phyloP scores from a whole-genome alignment of 2,329 filamentous ascomycete species.

The Cercospora brassicicola region DNA sequence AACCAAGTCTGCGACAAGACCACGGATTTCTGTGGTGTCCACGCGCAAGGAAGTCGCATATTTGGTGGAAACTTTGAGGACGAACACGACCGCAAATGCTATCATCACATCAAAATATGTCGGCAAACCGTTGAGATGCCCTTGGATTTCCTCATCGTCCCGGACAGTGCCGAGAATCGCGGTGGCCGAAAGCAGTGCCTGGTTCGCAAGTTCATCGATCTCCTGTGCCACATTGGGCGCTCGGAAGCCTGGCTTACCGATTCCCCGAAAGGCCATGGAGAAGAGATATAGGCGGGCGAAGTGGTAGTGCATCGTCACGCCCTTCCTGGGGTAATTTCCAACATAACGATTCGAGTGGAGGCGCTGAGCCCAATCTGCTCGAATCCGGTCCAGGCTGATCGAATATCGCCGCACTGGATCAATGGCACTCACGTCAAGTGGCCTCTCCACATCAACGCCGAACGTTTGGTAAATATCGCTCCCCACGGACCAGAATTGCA shows the following conservation, averaged over 20 bases:
- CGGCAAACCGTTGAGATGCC: constrained; percentile 34
- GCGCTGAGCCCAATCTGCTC: constrained; percentile 34
- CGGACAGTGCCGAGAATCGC: constrained; percentile 31
- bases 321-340: constrained; percentile 34
- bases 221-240: constrained; percentile 32
- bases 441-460: constrained; percentile 35
- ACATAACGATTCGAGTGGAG: constrained; percentile 32
- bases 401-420: constrained; percentile 35
- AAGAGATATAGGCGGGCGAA: constrained; percentile 36
- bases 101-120: constrained; percentile 39
- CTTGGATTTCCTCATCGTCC: constrained; percentile 32
- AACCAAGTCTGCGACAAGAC: constrained; percentile 31
- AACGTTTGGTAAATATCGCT: constrained; percentile 35
- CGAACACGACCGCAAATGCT: constrained; percentile 36
- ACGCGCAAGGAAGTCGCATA: constrained; percentile 32
- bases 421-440: constrained; percentile 35
- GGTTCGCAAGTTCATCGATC: constrained; percentile 35
- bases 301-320: constrained; percentile 34
- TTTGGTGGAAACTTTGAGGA: constrained; percentile 37
- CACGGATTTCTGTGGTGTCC: constrained; percentile 33
- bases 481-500: constrained; percentile 33
- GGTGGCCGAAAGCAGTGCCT: constrained; percentile 32
- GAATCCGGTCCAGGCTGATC: constrained; percentile 31
- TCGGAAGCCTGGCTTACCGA: constrained; percentile 29
- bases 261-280: constrained; percentile 34